Evolutionary conservation across 768 basidiomycete species (phyloP).

Genomic region (Mycena albidolilacea): DNA sequence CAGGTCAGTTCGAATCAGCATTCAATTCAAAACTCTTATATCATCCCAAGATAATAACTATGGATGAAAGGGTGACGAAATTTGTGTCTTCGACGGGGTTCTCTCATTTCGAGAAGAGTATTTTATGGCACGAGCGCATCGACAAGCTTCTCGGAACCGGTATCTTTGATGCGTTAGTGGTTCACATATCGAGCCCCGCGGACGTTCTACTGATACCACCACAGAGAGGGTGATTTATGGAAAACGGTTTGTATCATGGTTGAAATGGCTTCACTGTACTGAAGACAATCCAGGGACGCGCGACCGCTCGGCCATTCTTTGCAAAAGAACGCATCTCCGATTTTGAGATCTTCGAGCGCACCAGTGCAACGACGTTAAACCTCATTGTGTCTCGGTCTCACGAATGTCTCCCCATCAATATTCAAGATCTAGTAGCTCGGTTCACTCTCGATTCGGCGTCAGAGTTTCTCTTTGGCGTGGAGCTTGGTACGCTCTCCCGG

Average conservation of each 20-base stretch:
- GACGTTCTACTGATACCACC: not conserved
- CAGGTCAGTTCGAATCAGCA: slow-evolving; percentile 42
- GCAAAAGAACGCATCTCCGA: slow-evolving; percentile 63
- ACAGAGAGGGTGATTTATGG: slow-evolving; percentile 20
- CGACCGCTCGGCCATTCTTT: slow-evolving; percentile 66
- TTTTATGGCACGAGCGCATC: slow-evolving; percentile 57
- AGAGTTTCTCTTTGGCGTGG: slow-evolving; percentile 39
- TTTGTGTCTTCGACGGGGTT: slow-evolving; percentile 61
- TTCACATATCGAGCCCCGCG: not conserved
- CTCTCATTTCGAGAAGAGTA: slow-evolving; percentile 60
- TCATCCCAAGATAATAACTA: slow-evolving; percentile 57
- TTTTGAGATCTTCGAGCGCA: slow-evolving; percentile 50
- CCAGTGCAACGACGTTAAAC: slow-evolving; percentile 47
- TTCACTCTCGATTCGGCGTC: slow-evolving; percentile 15
- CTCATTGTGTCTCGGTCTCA: slow-evolving; percentile 41
- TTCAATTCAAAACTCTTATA: too few relatives aligned
- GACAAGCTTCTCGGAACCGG: slow-evolving; percentile 60
- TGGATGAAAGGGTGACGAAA: slow-evolving; percentile 60
- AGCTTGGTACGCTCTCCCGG: slow-evolving; percentile 56
- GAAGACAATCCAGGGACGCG: slow-evolving; percentile 53
- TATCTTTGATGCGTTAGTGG: slow-evolving; percentile 59
- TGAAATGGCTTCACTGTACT: not conserved
- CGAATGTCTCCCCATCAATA: slow-evolving; percentile 49
- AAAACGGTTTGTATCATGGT: slow-evolving; percentile 5
- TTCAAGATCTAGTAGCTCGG: slow-evolving; percentile 55